These are phyloP conservation scores for Fusarium circinatum DNA, from an alignment of 2,329 filamentous ascomycete species.

Conservation along the genomic window DNA sequence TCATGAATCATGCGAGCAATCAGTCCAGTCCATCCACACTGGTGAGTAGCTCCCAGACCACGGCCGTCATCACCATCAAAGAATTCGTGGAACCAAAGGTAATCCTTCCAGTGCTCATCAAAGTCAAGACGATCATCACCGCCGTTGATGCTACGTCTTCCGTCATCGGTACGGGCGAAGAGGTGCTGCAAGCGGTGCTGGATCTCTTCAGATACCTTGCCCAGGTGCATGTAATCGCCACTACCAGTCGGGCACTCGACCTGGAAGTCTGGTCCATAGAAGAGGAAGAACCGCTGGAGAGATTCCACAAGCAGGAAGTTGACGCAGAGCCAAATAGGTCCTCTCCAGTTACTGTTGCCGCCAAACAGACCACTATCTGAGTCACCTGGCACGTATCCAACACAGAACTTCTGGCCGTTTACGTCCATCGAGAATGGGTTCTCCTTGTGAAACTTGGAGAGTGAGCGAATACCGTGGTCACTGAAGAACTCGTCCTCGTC, in stretches of 20 bases:
- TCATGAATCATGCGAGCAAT: constrained; percentile 98
- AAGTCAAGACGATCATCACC: constrained; percentile 88
- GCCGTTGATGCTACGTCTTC: constrained; percentile 87
- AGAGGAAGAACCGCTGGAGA: constrained; percentile 94
- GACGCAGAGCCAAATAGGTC: constrained; percentile 94
- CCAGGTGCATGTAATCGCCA: constrained; percentile 94
- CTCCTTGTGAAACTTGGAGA: constrained; percentile 91
- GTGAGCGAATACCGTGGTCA: constrained; percentile 87
- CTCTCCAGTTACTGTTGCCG: constrained; percentile 98
- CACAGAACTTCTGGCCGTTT: constrained; percentile 88
- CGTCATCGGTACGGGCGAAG: constrained; percentile 85
- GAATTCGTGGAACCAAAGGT: constrained; percentile 95
- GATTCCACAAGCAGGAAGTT: constrained; percentile 96
- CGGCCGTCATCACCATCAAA: constrained; percentile 93
- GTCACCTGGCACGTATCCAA: constrained; percentile 92
- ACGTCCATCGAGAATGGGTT: constrained; percentile 95
- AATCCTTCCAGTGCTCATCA: constrained; percentile 87
- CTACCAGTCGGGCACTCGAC: constrained; percentile 95
- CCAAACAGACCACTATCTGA: constrained; percentile 95
- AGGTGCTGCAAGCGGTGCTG: constrained; percentile 95
- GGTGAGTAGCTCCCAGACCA: constrained; percentile 90
- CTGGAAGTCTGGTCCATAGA: constrained; percentile 88
- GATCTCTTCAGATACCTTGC: constrained; percentile 92
- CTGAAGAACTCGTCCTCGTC: constrained; percentile 94
- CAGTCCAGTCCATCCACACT: constrained; percentile 95